Conservation (phyloP, 768 basidiomycete genomes). For the Amyloporia xantha region DNA sequence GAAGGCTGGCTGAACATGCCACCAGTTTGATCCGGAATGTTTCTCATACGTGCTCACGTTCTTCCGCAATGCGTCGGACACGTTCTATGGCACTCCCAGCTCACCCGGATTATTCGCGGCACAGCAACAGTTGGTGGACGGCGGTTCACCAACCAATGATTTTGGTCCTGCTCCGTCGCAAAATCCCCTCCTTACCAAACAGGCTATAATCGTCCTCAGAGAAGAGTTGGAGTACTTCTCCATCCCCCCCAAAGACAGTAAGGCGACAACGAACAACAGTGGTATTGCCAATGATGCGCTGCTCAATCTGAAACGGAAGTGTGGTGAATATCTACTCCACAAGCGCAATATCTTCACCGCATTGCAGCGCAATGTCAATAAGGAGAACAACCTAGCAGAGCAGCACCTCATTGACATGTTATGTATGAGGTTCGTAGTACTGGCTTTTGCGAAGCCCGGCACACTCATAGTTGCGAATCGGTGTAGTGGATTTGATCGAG, state of each 20-base stretch:
- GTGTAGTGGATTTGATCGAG: constrained; percentile 86
- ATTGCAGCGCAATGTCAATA: constrained; percentile 96
- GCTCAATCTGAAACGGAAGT: constrained; percentile 76
- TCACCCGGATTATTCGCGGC: constrained; percentile 70
- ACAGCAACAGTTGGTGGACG: constrained; percentile 75
- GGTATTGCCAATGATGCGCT: constrained; percentile 77
- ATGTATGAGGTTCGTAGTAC: constrained; percentile 84
- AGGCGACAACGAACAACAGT: constrained; percentile 61
- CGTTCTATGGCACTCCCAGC: constrained; percentile 82
- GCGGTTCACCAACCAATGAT: constrained; percentile 48
- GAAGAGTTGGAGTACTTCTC: constrained; percentile 99
- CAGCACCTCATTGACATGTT: constrained; percentile 99
- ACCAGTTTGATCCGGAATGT: constrained; percentile 93
- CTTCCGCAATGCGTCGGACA: constrained; percentile 81
- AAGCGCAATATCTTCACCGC: constrained; percentile 95
- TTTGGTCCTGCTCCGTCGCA: constrained; percentile 63
- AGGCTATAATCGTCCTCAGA: constrained; percentile 95
- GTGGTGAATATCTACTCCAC: constrained; percentile 82
- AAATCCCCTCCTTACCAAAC: constrained; percentile 91
- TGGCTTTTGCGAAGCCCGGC: constrained; percentile 11
- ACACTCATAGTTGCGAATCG: not conserved
- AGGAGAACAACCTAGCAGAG: constrained; percentile 98
- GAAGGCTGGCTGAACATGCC: constrained; percentile 7
- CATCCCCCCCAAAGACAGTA: constrained; percentile 71
- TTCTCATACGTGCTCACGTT: constrained; percentile 91